phyloP scores from a whole-genome alignment of 345 rosid species.

The Iberis pinnata region DNA sequence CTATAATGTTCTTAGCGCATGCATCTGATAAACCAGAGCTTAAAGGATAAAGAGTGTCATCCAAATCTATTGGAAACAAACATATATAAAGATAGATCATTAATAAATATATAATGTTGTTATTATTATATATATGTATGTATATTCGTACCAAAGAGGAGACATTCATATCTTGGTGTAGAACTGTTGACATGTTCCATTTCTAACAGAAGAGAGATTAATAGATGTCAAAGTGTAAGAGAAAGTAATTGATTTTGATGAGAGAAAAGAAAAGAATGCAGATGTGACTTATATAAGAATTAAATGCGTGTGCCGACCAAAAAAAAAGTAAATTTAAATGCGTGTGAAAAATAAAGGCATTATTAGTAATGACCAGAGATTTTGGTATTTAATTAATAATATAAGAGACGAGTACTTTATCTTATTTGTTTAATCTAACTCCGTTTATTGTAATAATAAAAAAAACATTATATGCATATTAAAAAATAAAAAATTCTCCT shows the following conservation, averaged over 20 bases:
- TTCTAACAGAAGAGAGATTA: background rate
- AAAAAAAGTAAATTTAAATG: background rate
- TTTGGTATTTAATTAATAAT: no score
- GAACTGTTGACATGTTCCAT: slow-evolving; percentile 26
- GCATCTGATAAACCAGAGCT: slow-evolving; percentile 52
- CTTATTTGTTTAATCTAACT: slow-evolving; percentile 3
- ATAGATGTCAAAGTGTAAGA: slow-evolving; percentile 8
- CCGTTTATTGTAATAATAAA: background rate
- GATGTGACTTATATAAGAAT: slow-evolving; percentile 13
- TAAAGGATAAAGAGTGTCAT: slow-evolving; percentile 62
- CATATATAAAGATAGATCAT: no score
- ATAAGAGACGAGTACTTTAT: background rate
- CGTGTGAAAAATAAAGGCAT: no score
- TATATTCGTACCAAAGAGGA: slow-evolving; percentile 77
- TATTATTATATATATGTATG: background rate
- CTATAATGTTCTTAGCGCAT: slow-evolving; percentile 47
- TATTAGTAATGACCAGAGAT: no score
- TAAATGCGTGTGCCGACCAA: slow-evolving; percentile 18
- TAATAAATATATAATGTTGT: no score
- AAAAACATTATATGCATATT: background rate
- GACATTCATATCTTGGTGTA: slow-evolving; percentile 53
- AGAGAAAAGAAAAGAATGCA: slow-evolving; percentile 18
- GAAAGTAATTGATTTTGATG: slow-evolving; percentile 17
- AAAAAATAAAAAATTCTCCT: background rate
- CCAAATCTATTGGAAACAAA: slow-evolving; percentile 42